Evolutionary conservation across 2,329 filamentous ascomycete genomes (phyloP).

Genomic region (Septoria petroselini): DNA sequence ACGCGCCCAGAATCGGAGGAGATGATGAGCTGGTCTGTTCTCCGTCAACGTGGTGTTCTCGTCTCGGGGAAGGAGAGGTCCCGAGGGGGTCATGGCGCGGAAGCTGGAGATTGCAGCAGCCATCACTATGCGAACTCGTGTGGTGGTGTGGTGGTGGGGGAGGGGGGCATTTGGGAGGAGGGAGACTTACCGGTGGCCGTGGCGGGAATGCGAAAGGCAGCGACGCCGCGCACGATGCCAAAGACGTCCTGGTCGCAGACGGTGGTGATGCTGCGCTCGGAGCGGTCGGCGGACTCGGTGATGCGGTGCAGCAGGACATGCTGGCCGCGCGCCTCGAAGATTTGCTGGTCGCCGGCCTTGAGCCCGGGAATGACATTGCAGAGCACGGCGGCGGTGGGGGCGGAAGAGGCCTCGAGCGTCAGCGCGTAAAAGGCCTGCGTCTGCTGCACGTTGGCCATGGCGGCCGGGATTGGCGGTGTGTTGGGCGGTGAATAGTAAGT

Average conservation of each 20-base stretch:
- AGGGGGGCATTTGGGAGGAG: too few relatives aligned
- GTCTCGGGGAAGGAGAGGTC: background rate
- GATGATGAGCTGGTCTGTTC: constrained; percentile 86
- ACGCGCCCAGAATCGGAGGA: constrained; percentile 95
- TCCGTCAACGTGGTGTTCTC: constrained; percentile 13
- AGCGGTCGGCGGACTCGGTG: constrained; percentile 51
- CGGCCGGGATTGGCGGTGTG: constrained; percentile 35
- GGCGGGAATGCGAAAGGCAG: constrained; percentile 86
- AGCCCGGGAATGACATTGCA: constrained; percentile 80
- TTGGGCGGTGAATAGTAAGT: constrained; percentile 13
- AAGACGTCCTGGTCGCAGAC: constrained; percentile 91
- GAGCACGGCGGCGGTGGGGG: constrained; percentile 83
- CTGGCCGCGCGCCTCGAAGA: constrained; percentile 88
- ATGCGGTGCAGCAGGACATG: constrained; percentile 83
- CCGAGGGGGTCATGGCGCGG: constrained; percentile 9
- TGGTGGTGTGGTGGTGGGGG: too few relatives aligned
- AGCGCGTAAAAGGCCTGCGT: constrained; percentile 95
- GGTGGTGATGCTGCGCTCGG: constrained; percentile 80
- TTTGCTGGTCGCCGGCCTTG: constrained; percentile 88
- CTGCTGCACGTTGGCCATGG: constrained; percentile 94
- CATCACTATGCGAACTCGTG: constrained; percentile 48
- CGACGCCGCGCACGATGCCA: constrained; percentile 86
- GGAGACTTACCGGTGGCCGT: constrained; percentile 75
- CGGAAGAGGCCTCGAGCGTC: constrained; percentile 88
- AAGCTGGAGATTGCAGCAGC: constrained; percentile 19